Conservation (phyloP, 1,284 basidiomycete genomes). For the Ustilago crameri region DNA sequence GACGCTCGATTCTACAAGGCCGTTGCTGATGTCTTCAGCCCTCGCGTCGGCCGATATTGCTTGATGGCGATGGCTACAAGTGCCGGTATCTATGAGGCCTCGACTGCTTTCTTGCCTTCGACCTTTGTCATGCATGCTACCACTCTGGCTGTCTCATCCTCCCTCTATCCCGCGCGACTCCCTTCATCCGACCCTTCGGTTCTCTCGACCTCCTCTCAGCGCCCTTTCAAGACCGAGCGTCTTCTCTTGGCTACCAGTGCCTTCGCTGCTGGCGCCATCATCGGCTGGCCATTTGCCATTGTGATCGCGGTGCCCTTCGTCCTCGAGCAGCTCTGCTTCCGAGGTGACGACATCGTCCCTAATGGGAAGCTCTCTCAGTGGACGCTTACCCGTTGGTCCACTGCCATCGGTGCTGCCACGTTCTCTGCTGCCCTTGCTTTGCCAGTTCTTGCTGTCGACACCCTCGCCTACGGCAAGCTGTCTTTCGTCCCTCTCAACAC, state of each 20-base stretch:
- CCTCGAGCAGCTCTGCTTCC: constrained; percentile 86
- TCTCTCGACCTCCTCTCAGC: constrained; percentile 34
- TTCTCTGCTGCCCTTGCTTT: constrained; percentile 77
- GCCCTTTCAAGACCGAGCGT: constrained; percentile 38
- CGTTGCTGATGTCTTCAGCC: constrained; percentile 83
- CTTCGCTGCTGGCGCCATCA: constrained; percentile 84
- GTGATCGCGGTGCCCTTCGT: constrained; percentile 88
- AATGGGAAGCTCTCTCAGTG: constrained; percentile 17
- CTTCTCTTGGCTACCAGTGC: constrained; percentile 74
- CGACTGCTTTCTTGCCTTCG: constrained; percentile 78
- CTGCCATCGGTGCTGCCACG: constrained; percentile 74
- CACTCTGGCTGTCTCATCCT: constrained; percentile 82
- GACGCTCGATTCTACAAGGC: constrained; percentile 88
- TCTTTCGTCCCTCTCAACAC: constrained; percentile 92
- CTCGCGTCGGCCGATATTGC: constrained; percentile 88
- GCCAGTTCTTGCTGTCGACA: constrained; percentile 72
- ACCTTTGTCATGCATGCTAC: constrained; percentile 93
- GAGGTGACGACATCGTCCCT: constrained; percentile 71
- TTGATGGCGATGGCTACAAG: constrained; percentile 85
- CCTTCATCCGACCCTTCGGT: constrained; percentile 26
- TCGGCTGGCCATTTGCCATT: constrained; percentile 95
- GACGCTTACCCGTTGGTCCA: constrained; percentile 72
- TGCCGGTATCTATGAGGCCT: constrained; percentile 92
- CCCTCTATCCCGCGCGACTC: constrained; percentile 75
- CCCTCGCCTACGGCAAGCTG: constrained; percentile 83